Base-by-base conservation (phyloP, 306 rosid genomes). In the Pyrus communis region DNA sequence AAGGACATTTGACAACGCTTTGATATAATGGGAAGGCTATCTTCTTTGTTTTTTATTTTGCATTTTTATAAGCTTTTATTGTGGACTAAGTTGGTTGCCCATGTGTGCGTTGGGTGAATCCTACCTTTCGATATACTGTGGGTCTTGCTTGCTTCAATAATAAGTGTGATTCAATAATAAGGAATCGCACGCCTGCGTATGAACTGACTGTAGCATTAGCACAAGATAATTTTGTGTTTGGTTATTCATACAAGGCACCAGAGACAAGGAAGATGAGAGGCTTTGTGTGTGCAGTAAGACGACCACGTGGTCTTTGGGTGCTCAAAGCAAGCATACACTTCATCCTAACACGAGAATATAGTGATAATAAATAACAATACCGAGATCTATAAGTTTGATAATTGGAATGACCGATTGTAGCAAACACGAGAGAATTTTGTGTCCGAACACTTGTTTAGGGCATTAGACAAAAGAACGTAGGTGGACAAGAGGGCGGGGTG, bases 321-420 rank as follows among this genome's bases (percentile, higher is more conserved):
- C 83, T 86, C 86, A 86, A 86, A 86, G 79, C 77, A 83, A 86
- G 75, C 75, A 4, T 49, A 49, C 15, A 5, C 21, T 14, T 1
- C 19, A 49, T 51, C 55, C 6, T 51, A 19, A 51, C 9, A 51
- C 0, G 1, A 2, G 1, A 15, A 49, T 0, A 6, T 49, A 49
- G 3, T 49, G 1, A 14, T 7, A 49, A 49, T 15, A 49, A 15
- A 15, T 49, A 49, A 15, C 19, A 14, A 46, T 2, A 15, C 54
- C 2, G 2, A 2, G 6, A 5, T 49, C 54, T 49, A 12, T 46
- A 8, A 49, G 3, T 49, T 2, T 49, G 6, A 49, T 49, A 1
- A 49, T 49, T 49, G 7, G 19, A 49, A 49, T 15, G 19, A 49
- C 2, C 18, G 8, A 49, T 49, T 49, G 54, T 14, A 49, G 6